phyloP scores from a whole-genome alignment of 176 grass and related monocot species.

The Ampelocalamus luodianensis region DNA sequence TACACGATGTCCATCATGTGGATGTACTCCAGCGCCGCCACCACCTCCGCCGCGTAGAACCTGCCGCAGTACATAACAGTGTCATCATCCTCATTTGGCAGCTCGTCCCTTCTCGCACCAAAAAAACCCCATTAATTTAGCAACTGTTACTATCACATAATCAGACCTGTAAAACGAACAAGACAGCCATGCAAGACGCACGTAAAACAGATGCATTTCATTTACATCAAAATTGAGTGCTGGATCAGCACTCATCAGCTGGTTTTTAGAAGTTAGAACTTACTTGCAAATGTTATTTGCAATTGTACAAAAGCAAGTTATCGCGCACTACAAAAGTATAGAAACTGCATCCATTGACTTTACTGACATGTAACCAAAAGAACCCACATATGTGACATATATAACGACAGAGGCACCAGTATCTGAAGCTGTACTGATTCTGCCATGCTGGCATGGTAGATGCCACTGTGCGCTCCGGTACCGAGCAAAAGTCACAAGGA shows the following conservation, averaged over 20 bases:
- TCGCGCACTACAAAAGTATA: neutral
- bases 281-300: neutral
- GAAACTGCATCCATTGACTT: slow-evolving; percentile 10
- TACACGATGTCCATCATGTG: slow-evolving; percentile 99
- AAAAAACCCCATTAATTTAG: neutral
- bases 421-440: slow-evolving; percentile 14
- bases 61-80: slow-evolving; percentile 27
- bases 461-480: slow-evolving; percentile 18
- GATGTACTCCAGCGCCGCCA: slow-evolving; percentile 87
- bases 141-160: neutral
- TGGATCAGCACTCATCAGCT: neutral
- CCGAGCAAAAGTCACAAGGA: slow-evolving; percentile 16
- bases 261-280: neutral
- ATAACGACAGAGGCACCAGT: slow-evolving; percentile 34
- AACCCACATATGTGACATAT: neutral
- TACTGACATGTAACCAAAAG: slow-evolving; percentile 12
- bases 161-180: neutral
- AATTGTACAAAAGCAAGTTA: neutral
- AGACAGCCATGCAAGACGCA: neutral
- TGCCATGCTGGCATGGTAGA: slow-evolving; percentile 9
- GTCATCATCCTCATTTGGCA: neutral
- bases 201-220: neutral
- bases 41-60: slow-evolving; percentile 97
- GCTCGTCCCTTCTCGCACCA: neutral
- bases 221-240: neutral